Evolutionary conservation across 768 basidiomycete species (phyloP).

Genomic region (Pilatotrama ljubarskyi): DNA sequence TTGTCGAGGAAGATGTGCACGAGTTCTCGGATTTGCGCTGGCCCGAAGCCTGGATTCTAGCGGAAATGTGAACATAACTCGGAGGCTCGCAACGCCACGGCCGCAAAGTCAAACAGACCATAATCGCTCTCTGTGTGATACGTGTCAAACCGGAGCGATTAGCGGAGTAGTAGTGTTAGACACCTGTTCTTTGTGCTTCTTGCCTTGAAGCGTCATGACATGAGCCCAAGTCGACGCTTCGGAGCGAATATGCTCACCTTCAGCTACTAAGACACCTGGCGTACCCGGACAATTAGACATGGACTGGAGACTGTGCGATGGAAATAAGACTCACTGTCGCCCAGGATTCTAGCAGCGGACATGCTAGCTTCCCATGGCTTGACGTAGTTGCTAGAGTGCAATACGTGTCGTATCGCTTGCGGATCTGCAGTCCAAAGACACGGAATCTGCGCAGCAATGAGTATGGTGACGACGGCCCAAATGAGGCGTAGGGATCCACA

Average conservation of each 20-base stretch:
- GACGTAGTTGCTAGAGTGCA: slow-evolving; percentile 3
- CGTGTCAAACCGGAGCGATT: background rate
- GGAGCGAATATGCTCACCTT: background rate
- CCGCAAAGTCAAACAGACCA: background rate
- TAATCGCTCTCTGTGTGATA: background rate
- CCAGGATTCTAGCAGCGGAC: slow-evolving; percentile 5
- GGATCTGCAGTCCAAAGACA: slow-evolving; percentile 8
- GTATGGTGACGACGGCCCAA: no score
- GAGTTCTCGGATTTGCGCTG: slow-evolving; percentile 27
- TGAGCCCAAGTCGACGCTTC: background rate
- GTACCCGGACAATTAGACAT: background rate
- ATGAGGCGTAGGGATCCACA: background rate
- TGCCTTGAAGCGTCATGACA: background rate
- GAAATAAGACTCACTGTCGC: background rate
- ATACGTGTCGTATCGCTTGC: background rate
- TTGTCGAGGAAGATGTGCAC: slow-evolving; percentile 24
- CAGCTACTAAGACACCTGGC: background rate
- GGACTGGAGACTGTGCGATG: no score
- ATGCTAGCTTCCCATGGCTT: slow-evolving; percentile 9
- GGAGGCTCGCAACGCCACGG: no score
- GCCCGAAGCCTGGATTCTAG: slow-evolving; percentile 33
- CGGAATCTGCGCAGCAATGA: background rate
- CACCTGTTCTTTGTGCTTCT: background rate
- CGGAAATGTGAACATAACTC: no score
- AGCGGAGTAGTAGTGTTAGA: no score